These are phyloP conservation scores for Lasiosphaeria hispida DNA, from an alignment of 495 filamentous ascomycete genomes.

Conservation along the genomic window DNA sequence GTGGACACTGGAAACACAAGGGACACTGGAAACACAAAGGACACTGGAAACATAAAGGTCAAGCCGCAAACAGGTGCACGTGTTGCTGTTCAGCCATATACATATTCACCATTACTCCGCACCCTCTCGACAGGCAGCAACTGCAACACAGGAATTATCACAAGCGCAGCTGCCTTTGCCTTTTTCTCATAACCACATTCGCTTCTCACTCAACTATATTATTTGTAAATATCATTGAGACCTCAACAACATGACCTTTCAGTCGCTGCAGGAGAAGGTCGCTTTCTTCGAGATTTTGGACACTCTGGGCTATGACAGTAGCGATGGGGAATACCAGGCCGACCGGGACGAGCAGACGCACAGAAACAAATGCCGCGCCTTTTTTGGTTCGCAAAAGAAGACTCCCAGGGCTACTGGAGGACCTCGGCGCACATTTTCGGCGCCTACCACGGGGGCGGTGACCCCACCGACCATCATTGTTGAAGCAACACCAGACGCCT, in stretches of 20 bases:
- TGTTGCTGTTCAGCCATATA: too few species aligned
- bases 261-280: conserved; percentile 24
- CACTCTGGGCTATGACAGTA: conserved; percentile 19
- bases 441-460: conserved; percentile 14
- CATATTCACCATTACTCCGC: too few species aligned
- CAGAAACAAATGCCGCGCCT: conserved; percentile 20
- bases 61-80: too few species aligned
- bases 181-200: not conserved
- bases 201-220: too few species aligned
- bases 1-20: too few species aligned
- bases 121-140: too few species aligned
- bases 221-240: not conserved
- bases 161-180: not conserved
- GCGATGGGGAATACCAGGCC: conserved; percentile 24
- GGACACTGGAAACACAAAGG: too few species aligned
- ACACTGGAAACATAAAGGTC: too few species aligned
- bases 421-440: conserved; percentile 16
- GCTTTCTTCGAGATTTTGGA: conserved; percentile 30
- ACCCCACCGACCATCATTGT: conserved; percentile 14
- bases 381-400: conserved; percentile 20
- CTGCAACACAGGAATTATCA: too few species aligned
- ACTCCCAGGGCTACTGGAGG: not conserved
- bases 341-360: conserved; percentile 22
- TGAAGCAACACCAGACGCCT: conserved; percentile 21
- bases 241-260: conserved; percentile 18